A percentile compares a stretch with the other conserved stretches of the same genome.
These are phyloP conservation scores for Clavaria fumosa DNA, from an alignment of 768 basidiomycete genomes.

Conservation along the genomic window DNA sequence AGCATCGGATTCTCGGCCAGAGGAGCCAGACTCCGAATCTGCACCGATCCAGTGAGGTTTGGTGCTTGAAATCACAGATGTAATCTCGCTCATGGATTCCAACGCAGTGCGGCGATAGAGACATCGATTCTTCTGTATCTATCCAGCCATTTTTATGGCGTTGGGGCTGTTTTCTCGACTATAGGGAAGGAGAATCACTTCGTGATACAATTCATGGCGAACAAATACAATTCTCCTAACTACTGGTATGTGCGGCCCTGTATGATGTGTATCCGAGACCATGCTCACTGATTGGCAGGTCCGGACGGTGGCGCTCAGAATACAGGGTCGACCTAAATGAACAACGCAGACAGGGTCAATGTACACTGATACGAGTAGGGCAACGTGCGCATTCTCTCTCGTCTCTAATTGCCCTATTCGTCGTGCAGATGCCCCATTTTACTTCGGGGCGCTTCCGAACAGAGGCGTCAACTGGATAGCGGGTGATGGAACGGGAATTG, in stretches of 20 bases:
- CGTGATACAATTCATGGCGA: slow-evolving; percentile 76
- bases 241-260: slow-evolving; percentile 50
- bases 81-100: neutral
- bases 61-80: neutral
- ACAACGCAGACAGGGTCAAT: slow-evolving; percentile 55
- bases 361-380: slow-evolving; percentile 98
- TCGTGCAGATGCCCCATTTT: no score
- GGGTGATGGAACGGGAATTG: no score
- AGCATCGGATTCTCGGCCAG: slow-evolving; percentile 53
- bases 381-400: slow-evolving; percentile 35
- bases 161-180: slow-evolving; percentile 53
- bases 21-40: slow-evolving; percentile 43
- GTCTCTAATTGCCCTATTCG: no score
- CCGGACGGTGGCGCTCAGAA: slow-evolving; percentile 87
- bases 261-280: slow-evolving; percentile 2
- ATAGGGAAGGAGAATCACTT: slow-evolving; percentile 31
- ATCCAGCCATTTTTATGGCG: slow-evolving; percentile 69
- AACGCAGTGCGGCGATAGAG: slow-evolving; percentile 51
- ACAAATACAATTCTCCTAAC: slow-evolving; percentile 88
- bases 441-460: no score
- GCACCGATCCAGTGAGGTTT: slow-evolving; percentile 61
- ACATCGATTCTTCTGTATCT: slow-evolving; percentile 52
- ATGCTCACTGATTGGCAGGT: slow-evolving; percentile 27
- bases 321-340: slow-evolving; percentile 60
- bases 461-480: no score